Base-by-base conservation (phyloP, 495 filamentous ascomycete species). In the Apodospora peruviana region DNA sequence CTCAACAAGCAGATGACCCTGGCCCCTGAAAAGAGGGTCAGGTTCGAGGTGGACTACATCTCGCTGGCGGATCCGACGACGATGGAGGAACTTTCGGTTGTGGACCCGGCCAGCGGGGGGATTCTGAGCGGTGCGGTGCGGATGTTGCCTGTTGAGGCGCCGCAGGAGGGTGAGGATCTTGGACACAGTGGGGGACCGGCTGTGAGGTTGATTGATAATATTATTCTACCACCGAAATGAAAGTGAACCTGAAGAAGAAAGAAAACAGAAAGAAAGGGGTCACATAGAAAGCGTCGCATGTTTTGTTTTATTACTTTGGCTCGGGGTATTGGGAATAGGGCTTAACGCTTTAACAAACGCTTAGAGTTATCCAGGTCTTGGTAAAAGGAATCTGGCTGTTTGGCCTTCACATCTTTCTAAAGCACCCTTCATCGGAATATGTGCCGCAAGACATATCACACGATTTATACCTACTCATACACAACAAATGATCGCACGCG, bases 131-230 rank as follows among this genome's bases (percentile, higher is more conserved):
- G 88, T 16, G 93, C 93, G 2, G 67, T 98, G 27, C 91, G 86
- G 69, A 94, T 98, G 87, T 65, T 88, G 24, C 87, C 89, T 0
- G 68, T 96, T 5, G 85, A 93, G 60, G 75, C 77, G 39, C 72
- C 83, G 1, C 73, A 70, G 29, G 66, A 78, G 18, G 84, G 74
- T 1, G 90, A 97, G 68, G 81, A 88, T 47, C 63, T 88, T 34
- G 88, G 88, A 5, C 80, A 81, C 55, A 86, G 83, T 21, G 73
- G 72, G 19, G 82, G 83, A 0, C 74, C 88, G 5, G 34, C 65
- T 17, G 93, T 98, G 17, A 77, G 93, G 46, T 67, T 98, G 62
- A 96, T 98, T 63, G 93, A 98, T 62, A 98, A 98, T 57, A 82
- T 97, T 57, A 85, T 94, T 45, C 66, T 93, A 25, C 70, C 77